Conservation (phyloP, 106 monocot genomes). For the Xerophyta viscosa region DNA sequence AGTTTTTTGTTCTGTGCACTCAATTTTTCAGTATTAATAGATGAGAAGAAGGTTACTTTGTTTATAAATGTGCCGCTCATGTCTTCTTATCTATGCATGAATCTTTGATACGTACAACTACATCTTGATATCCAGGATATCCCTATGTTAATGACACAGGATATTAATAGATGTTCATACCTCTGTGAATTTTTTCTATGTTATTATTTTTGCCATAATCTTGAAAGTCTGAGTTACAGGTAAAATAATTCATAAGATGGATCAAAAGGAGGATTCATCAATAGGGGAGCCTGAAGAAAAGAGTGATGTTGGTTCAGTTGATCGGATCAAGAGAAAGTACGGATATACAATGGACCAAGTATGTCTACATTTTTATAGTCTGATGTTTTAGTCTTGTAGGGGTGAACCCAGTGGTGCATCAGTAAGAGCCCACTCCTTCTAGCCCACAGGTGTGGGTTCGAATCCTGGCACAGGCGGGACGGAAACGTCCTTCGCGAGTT, state of each 20-base stretch:
- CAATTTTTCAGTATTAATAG: too few species aligned
- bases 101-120: too few species aligned
- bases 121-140: background rate
- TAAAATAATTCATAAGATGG: conserved; percentile 47
- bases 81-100: too few species aligned
- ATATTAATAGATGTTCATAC: background rate
- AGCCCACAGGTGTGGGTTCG: too few species aligned
- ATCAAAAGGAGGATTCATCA: conserved; percentile 28
- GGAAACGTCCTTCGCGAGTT: too few species aligned
- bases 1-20: too few species aligned
- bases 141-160: background rate
- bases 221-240: conserved; percentile 10
- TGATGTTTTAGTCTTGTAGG: background rate
- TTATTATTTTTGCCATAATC: background rate
- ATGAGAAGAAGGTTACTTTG: too few species aligned
- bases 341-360: conserved; percentile 51
- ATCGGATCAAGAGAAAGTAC: conserved; percentile 68
- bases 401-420: too few species aligned
- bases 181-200: background rate
- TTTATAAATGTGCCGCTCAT: too few species aligned
- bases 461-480: too few species aligned
- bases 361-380: conserved; percentile 11
- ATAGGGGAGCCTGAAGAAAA: conserved; percentile 31
- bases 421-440: too few species aligned
- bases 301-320: conserved; percentile 21